Evolutionary conservation across 345 rosid genomes (phyloP).

Genomic region (Garcia nutans): DNA sequence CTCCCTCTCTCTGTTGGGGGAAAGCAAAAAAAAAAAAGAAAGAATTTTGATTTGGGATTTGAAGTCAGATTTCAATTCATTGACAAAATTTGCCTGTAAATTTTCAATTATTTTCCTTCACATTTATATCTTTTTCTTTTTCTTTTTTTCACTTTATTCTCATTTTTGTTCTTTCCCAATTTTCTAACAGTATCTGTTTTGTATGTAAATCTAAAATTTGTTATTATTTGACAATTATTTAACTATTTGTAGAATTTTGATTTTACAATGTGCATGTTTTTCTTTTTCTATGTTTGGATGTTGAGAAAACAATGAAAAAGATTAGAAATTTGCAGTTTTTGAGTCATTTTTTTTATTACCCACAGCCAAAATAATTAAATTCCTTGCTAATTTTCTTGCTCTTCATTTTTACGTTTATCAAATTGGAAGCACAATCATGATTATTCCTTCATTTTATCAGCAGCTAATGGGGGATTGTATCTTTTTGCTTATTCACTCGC

Average conservation of each 20-base stretch:
- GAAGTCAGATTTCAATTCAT: slow-evolving; percentile 4
- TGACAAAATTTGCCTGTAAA: slow-evolving; percentile 5
- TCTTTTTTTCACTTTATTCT: background rate
- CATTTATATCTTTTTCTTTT: background rate
- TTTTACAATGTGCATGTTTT: background rate
- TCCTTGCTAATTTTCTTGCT: background rate
- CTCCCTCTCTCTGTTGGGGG: background rate
- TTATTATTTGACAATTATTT: background rate
- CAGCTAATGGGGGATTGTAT: background rate
- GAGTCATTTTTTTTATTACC: background rate
- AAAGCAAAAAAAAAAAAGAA: background rate
- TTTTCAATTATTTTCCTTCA: background rate
- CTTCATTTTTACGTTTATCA: too few relatives aligned
- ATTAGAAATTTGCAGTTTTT: background rate
- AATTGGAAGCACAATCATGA: background rate
- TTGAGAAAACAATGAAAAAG: background rate
- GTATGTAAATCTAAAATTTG: background rate
- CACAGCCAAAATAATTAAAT: too few relatives aligned
- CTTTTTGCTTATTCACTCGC: background rate
- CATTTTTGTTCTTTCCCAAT: background rate
- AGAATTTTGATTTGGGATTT: background rate
- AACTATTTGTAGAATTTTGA: background rate
- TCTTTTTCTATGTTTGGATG: background rate
- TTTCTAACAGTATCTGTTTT: background rate
- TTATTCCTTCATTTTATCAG: background rate